Base-by-base conservation (phyloP, 2,329 filamentous ascomycete genomes). In the Fusarium oxysporum region DNA sequence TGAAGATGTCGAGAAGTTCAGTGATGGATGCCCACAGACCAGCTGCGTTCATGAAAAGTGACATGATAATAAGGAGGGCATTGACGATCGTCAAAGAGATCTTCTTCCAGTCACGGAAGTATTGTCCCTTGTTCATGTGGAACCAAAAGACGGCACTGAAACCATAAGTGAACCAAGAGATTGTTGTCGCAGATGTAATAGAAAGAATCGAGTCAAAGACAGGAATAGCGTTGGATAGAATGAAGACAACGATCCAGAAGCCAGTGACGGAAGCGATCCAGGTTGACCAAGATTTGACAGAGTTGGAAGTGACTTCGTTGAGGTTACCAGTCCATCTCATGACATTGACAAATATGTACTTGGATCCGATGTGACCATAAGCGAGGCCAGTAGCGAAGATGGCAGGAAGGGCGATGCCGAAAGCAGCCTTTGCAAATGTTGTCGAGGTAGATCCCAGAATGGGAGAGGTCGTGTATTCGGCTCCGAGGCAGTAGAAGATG, bases 201-300 rank as follows among this genome's bases (percentile, higher is more conserved):
- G 75, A 72, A 21, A 79, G 71, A 16, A 79, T 78, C 0, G 77
- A 78, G 30, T 79, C 76, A 30, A 79, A 79, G 2, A 79, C 70
- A 3, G 78, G 78, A 17, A 79, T 78, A 11, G 73, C 77, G 38
- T 79, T 79, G 10, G 77, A 79, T 13, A 79, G 56, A 11, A 75
- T 73, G 6, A 79, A 79, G 6, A 74, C 68, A 3, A 78, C 41
- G 10, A 79, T 41, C 77, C 76, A 79, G 40, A 78, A 78, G 2
- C 58, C 45, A 16, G 70, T 78, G 1, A 78, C 75, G 3, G 70
- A 77, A 6, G 54, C 62, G 4, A 80, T 25, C 78, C 78, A 79
- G 1, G 71, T 72, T 11, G 53, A 38, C 78, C 80, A 81, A 0
- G 78, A 75, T 11, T 68, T 77, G 30, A 70, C 48, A 8, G 68